phyloP scores from a whole-genome alignment of 306 rosid species.

The Castanea mollissima region DNA sequence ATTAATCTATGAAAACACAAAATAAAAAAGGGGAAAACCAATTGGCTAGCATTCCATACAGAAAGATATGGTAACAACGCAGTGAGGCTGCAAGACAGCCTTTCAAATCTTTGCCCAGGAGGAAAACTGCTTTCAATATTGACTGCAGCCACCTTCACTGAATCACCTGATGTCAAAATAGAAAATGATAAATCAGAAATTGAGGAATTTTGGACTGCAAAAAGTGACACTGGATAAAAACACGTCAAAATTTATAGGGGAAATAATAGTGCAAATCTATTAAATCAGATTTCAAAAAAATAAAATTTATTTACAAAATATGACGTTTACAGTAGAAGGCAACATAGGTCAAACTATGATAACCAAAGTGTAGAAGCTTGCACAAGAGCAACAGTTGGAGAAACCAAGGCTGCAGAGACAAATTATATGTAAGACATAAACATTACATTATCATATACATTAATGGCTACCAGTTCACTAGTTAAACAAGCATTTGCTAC shows the following conservation, averaged over 20 bases:
- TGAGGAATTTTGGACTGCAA: neutral
- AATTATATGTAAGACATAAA: neutral
- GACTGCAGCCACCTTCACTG: constrained; percentile 80
- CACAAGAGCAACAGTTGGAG: neutral
- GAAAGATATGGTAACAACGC: constrained; percentile 70
- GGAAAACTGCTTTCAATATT: constrained; percentile 54
- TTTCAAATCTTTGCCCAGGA: constrained; percentile 45
- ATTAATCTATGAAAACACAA: too few species aligned
- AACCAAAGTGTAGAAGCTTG: neutral
- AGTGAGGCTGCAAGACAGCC: constrained; percentile 55
- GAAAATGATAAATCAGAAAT: neutral
- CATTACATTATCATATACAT: neutral
- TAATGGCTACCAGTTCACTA: neutral
- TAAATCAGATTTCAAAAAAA: neutral
- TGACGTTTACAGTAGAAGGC: neutral
- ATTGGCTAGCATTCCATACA: constrained; percentile 46
- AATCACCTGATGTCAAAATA: constrained; percentile 64
- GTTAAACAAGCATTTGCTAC: neutral
- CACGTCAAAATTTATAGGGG: neutral
- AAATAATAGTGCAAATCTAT: neutral
- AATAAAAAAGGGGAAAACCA: neutral
- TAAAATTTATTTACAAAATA: neutral
- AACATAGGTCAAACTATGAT: too few species aligned
- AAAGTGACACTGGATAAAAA: neutral
- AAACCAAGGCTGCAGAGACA: neutral